Evolutionary conservation across 139 green algal species (phyloP), one percentile per base, ranked within the genome.

Genomic region (Chlorella sp.): DNA sequence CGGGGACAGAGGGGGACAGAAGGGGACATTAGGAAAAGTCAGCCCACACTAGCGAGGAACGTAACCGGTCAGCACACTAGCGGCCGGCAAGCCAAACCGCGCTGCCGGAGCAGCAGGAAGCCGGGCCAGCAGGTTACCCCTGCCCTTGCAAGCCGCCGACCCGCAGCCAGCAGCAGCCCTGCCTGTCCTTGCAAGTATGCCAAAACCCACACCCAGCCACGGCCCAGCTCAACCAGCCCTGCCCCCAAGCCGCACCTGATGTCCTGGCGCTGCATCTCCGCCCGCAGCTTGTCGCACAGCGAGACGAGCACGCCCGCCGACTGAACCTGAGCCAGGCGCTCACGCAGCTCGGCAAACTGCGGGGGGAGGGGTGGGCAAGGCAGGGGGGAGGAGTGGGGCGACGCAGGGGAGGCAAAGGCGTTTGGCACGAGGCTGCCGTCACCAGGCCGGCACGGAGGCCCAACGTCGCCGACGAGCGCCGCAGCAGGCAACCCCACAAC

Each of bases 221-320:
- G 60, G 28, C 24, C n/a, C n/a, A n/a, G n/a, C n/a, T n/a, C n/a
- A n/a, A n/a, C n/a, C n/a, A n/a, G n/a, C n/a, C n/a, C n/a, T n/a
- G n/a, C n/a, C n/a, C n/a, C n/a, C n/a, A n/a, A n/a, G 26, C 51
- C 56, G 13, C 82, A 87, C 83, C 56, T 44, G 65, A 92, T 72
- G 48, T 48, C 69, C 44, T 54, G 64, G 3, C 75, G 76, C 67
- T 89, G 67, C 40, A 96, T 86, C 74, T 87, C 70, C 2, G 70
- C 28, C 46, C 89, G 73, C 30, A 95, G 80, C 38, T 80, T 41
- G 80, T 88, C 85, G 36, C 86, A 24, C 54, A 85, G 46, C 16
- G 22, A 28, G 22, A 83, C 76, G 22, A 90, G 82, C 64, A 51
- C 40, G 34, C 72, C 84, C 5, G 82, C 86, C 30, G 44, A 44